Evolutionary conservation across 768 basidiomycete genomes (phyloP), one percentile per base, ranked within the genome.

Genomic region (Auricularia cornea): DNA sequence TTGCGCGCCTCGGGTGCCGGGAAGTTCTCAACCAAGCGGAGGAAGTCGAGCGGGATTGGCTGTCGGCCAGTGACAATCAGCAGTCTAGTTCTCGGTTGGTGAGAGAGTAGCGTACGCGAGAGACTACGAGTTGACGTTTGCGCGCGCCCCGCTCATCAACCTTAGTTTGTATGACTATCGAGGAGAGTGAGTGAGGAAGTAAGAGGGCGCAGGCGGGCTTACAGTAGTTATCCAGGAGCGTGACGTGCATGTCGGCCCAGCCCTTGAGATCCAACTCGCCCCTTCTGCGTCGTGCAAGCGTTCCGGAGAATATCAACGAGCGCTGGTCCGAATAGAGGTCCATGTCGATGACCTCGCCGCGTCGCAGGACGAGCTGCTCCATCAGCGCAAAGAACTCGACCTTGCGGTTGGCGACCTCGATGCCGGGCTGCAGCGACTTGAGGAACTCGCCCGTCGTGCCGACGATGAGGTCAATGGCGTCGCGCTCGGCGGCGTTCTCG

Each of bases 391-490:
- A 91, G 64, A 92, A 87, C 70, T 92, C 93, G 67, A 94, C 93
- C 71, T 93, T 93, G 66, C 84, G 82, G 71, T 95, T 93, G 1
- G 94, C 91, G n/a, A 87, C 90, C 64, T 86, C 90, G 64, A 96
- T 94, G 3, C 94, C 94, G 1, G 92, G 92, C 69, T 95, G 88
- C 0, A 91, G 91, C 66, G 87, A 87, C 78, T 90, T 92, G 64
- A 96, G 80, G 65, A 85, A 87, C 56, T 86, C 83, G 32, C 80
- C 83, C 61, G 95, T 68, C 2, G 94, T 82, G 11, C 79, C 80
- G 29, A 90, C 69, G 20, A 90, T 83, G 3, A 92, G 78, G 1
- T 92, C 91, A 6, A 95, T 78, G 3, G 82, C 84, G 64, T 94
- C 89, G 52, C 83, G 70, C 72, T 96, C 94, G 0, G 88, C 87